Evolutionary conservation across 352 stramenopile genomes (phyloP), one percentile per base, ranked within the genome.

Genomic region (Globisporangium nunn): DNA sequence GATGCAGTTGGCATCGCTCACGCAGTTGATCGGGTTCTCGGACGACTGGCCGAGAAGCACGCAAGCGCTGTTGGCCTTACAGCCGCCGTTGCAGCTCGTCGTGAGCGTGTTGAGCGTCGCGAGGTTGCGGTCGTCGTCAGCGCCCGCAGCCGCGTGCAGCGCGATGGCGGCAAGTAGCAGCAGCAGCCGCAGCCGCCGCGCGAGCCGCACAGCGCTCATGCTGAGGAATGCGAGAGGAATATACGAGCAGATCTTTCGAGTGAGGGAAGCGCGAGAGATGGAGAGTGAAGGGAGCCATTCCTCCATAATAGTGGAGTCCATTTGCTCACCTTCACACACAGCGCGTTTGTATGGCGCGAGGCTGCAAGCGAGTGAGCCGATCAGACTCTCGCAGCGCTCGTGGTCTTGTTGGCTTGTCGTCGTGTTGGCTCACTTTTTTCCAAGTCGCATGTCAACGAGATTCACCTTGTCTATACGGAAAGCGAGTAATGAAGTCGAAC

Each of bases 71-170:
- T 78, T 78, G 47, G 58, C 64, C 62, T 71, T 74, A 57, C 81
- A 91, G 44, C 68, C 78, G 50, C 81, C 81, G 53, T 82, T 87
- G 64, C 81, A 91, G 58, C 75, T 87, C 48, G 81, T 91, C 40
- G 78, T 88, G 45, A 91, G 64, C 50, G 78, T 88, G 66, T 88
- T 91, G 58, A 83, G 74, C 41, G 68, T 57, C 31, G 56, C 56
- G 14, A 57, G 41, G 30, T 50, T 52, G 18, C 56, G 56, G 50
- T 56, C 56, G 7, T 62, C 56, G 12, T 40, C 33, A 7, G 18
- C 23, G 5, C 31, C 35, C 6, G 55, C 39, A 28, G 46, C 30
- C n/a, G 44, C 11, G 7, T 50, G 61, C 5, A 57, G 63, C 47
- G 35, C 58, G 33, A 64, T 49, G 14, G 23, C 23, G 23, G 49